Base-by-base conservation (phyloP, 2,329 filamentous ascomycete genomes). In the Penicillium occitanis region DNA sequence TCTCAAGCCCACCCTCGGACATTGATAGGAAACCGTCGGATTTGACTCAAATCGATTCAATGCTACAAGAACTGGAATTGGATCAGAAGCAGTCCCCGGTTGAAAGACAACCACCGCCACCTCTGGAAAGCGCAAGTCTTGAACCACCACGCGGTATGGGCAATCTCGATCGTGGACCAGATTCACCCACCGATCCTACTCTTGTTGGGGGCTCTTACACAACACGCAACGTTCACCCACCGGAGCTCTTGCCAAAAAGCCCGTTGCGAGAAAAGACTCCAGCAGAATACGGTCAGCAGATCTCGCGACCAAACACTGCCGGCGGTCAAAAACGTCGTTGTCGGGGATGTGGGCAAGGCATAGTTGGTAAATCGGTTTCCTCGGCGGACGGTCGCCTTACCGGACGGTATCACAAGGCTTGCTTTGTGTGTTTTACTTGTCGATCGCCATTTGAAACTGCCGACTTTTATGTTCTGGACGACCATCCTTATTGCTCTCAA, bases 321-420 rank as follows among this genome's bases (percentile, higher is more conserved):
- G 75, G 80, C 10, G 73, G 75, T 22, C 85, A 85, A 17, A 90
- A 91, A 65, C 91, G 92, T 2, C 87, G 87, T 68, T 99, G 95
- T 81, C 91, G 92, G 73, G 91, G 91, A 0, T 99, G 95, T 77
- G 84, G 86, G 3, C 82, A 90, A 55, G 81, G 85, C 6, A 98
- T 99, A 72, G 86, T 88, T 53, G 94, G 93, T 22, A 98, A 97
- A 80, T 97, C 93, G 1, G 89, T 99, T 66, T 96, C 94, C 40
- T 96, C 93, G 14, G 93, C 93, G 0, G 95, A 97, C 72, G 95
- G 95, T 17, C 89, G 93, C 28, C 83, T 99, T 28, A 96, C 92
- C 0, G 95, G 95, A 10, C 90, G 93, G 69, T 99, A 97, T 77
- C 95, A 99, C 83, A 96, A 96, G 77, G 86, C 90, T 4, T 99